Conservation (phyloP, 2,329 filamentous ascomycete species). For the Cercospora zeae-maydis region DNA sequence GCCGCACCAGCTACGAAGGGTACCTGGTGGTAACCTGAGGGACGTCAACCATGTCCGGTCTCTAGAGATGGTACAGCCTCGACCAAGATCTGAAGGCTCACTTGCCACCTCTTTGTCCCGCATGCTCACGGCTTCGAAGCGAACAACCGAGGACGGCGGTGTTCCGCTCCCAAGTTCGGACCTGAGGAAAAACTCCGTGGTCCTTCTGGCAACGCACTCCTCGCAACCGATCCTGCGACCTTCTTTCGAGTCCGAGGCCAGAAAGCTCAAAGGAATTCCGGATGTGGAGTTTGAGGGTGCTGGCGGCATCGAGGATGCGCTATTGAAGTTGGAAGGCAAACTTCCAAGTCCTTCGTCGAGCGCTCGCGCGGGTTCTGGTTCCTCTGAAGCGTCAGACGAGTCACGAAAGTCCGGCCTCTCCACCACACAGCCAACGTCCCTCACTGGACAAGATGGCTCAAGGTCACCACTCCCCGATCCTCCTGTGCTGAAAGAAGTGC, state of each 20-base stretch:
- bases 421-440: slow-evolving; percentile 10
- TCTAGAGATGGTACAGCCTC: slow-evolving; percentile 39
- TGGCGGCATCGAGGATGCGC: slow-evolving; percentile 83
- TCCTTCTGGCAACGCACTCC: slow-evolving; percentile 51
- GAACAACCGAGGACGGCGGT: slow-evolving; percentile 20
- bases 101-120: slow-evolving; percentile 18
- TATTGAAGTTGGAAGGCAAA: slow-evolving; percentile 85
- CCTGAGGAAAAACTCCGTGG: slow-evolving; percentile 32
- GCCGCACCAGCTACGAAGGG: slow-evolving; percentile 42
- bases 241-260: slow-evolving; percentile 85
- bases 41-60: slow-evolving; percentile 47
- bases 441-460: neutral
- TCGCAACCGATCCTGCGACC: slow-evolving; percentile 55
- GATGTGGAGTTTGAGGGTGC: slow-evolving; percentile 61
- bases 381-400: slow-evolving; percentile 1
- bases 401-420: neutral
- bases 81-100: slow-evolving; percentile 43
- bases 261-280: slow-evolving; percentile 80
- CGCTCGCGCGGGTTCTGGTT: slow-evolving; percentile 7
- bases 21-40: slow-evolving; percentile 49
- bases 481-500: slow-evolving; percentile 14
- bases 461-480: slow-evolving; percentile 8
- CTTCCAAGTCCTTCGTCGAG: slow-evolving; percentile 21
- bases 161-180: slow-evolving; percentile 10
- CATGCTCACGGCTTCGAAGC: slow-evolving; percentile 3